Evolutionary conservation across 352 stramenopile genomes (phyloP).

Genomic region (Phytophthora constricta): DNA sequence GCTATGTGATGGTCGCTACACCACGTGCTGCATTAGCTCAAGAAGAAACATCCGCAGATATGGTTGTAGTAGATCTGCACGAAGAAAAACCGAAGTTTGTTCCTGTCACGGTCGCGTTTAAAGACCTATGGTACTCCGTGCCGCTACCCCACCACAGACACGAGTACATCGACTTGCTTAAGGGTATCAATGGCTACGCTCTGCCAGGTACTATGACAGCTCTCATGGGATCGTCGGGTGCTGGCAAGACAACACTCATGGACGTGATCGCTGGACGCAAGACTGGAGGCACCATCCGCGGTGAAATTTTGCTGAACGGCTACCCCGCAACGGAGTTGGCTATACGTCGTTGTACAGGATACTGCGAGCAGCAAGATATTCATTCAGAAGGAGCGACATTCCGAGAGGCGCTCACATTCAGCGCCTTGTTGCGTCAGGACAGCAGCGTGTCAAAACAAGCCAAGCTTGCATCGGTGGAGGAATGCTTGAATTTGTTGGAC

Average conservation of each 20-base stretch:
- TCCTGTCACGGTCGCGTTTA: slow-evolving; percentile 37
- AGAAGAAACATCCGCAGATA: not conserved
- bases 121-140: slow-evolving; percentile 22
- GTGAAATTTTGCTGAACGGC: slow-evolving; percentile 56
- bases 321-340: slow-evolving; percentile 34
- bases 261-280: slow-evolving; percentile 85
- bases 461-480: slow-evolving; percentile 41
- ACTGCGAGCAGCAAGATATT: slow-evolving; percentile 34
- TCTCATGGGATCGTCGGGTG: slow-evolving; percentile 60
- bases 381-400: slow-evolving; percentile 56
- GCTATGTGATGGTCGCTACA: slow-evolving; percentile 23
- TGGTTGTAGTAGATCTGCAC: slow-evolving; percentile 24
- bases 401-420: slow-evolving; percentile 89
- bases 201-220: slow-evolving; percentile 50
- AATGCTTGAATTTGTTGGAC: slow-evolving; percentile 42
- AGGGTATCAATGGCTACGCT: slow-evolving; percentile 62
- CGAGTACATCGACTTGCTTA: slow-evolving; percentile 66
- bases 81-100: slow-evolving; percentile 6
- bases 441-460: slow-evolving; percentile 27
- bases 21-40: slow-evolving; percentile 5
- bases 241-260: slow-evolving; percentile 74
- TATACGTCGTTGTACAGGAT: slow-evolving; percentile 40
- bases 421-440: slow-evolving; percentile 67
- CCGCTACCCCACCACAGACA: slow-evolving; percentile 18
- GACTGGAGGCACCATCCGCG: slow-evolving; percentile 62